phyloP scores from a whole-genome alignment of 257 asterid genomes.

The Gentiana dahurica region DNA sequence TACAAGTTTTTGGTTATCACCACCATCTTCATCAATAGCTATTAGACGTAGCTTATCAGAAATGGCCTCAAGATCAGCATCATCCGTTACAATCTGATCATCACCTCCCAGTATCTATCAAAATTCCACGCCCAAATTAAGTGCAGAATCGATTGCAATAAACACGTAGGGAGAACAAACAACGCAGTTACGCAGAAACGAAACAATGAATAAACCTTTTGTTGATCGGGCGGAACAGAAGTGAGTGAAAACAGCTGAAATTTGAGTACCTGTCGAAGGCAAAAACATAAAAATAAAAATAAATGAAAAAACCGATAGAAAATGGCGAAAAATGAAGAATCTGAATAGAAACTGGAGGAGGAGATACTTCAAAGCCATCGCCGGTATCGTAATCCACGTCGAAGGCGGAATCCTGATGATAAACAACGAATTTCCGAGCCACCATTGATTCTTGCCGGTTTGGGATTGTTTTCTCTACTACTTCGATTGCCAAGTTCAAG shows the following conservation, averaged over 20 bases:
- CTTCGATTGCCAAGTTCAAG: too few species aligned
- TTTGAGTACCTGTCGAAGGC: constrained; percentile 55
- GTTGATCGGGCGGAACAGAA: constrained; percentile 80
- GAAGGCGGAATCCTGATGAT: constrained; percentile 50
- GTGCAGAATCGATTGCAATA: neutral
- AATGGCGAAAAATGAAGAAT: constrained; percentile 6
- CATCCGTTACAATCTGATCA: constrained; percentile 31
- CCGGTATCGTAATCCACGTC: constrained; percentile 81
- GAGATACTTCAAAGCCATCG: constrained; percentile 75
- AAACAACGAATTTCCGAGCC: constrained; percentile 52
- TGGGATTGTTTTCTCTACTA: constrained; percentile 14
- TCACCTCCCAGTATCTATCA: constrained; percentile 53
- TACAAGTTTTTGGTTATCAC: constrained; percentile 17
- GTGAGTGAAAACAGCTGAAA: constrained; percentile 92
- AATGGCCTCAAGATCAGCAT: constrained; percentile 53
- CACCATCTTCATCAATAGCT: constrained; percentile 28
- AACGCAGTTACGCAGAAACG: neutral
- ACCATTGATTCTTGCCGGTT: constrained; percentile 34
- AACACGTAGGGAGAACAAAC: neutral
- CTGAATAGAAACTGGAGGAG: constrained; percentile 8
- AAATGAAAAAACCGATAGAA: constrained; percentile 1
- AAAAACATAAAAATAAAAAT: neutral
- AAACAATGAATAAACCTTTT: constrained; percentile 34
- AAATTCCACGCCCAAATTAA: constrained; percentile 6
- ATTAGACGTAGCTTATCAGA: constrained; percentile 54